Evolutionary conservation across 495 filamentous ascomycete genomes (phyloP), one percentile per base, ranked within the genome.

Genomic region (Chlorociboria aeruginascens): DNA sequence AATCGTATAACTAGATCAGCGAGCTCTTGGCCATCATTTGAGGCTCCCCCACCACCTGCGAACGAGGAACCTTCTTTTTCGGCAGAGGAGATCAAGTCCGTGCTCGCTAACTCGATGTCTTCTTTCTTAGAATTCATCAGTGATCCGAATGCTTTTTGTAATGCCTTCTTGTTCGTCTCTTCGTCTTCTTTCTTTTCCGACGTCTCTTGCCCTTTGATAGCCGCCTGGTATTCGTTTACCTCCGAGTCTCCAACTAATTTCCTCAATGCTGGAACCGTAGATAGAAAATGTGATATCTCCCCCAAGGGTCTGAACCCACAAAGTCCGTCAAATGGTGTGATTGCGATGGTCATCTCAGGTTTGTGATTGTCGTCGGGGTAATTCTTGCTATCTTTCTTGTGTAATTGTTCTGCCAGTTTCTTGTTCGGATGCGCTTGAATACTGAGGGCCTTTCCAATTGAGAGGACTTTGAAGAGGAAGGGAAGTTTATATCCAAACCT

Each of bases 361-460:
- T 90, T 89, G 63, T 89, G 82, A 60, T 88, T 90, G 13, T 70
- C 64, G 51, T 92, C 84, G 7, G 74, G 73, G 58, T 82, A 89
- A 43, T 74, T 71, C 8, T 77, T 59, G 0, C 82, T 79, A 52
- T 87, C 74, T 54, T 77, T 47, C 46, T 70, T 55, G 63, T 86
- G 78, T 3, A 89, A 68, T 50, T 79, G 67, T 10, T 65, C 60
- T 0, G 84, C 73, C 6, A 90, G 73, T 2, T 67, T 61, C 50
- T 81, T 82, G 63, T 87, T 69, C 8, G 83, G 86, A 51, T 89
- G 85, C 29, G 89, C 73, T 59, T 92, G 86, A n/a, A 92, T 71
- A 1, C 82, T 84, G 0, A 92, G 74, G 0, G 86, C 84, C 63
- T 89, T 86, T 48, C 70, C 68, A 51, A 89, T 85, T 7, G 83